Percentiles rank a stretch among this genome's conserved stretches.
Evolutionary conservation across 139 green algal species (phyloP).

Genomic region (Tetradesmus obliquus): DNA sequence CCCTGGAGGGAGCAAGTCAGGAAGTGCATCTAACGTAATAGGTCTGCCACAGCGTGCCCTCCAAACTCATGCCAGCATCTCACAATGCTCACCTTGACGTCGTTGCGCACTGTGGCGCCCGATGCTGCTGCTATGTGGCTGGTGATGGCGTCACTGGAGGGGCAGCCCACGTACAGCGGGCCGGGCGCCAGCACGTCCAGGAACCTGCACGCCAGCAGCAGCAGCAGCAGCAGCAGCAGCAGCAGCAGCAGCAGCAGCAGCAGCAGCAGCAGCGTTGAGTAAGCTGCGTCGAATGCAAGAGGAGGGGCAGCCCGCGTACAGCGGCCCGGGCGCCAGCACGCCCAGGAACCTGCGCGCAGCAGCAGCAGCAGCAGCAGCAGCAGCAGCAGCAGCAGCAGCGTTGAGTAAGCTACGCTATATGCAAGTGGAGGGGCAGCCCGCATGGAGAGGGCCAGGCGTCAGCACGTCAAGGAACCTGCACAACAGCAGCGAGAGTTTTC

Average conservation of each 20-base stretch:
- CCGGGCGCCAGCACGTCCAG: conserved; percentile 34
- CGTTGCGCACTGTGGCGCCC: conserved; percentile 3
- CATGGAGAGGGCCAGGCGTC: conserved; percentile 33
- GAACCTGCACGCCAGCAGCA: conserved; percentile 28
- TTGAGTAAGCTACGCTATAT: no score
- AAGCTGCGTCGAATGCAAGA: no score
- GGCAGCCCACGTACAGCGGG: conserved; percentile 44
- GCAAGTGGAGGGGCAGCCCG: conserved; percentile 17
- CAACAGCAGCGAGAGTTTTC: no score
- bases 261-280: no score
- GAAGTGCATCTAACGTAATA: no score
- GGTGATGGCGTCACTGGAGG: conserved; percentile 45
- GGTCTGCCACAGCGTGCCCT: no score
- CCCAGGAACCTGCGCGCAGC: conserved; percentile 34
- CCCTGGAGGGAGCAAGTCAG: no score
- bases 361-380: no score
- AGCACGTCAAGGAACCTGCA: conserved; percentile 24
- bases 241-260: no score
- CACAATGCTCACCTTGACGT: conserved; percentile 26
- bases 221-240: background rate
- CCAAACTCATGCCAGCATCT: no score
- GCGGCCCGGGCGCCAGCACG: conserved; percentile 14
- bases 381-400: no score
- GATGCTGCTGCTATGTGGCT: conserved; percentile 31
- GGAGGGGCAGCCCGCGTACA: conserved; percentile 44